Evolutionary conservation across 2,329 filamentous ascomycete species (phyloP).

Genomic region (Ophiobolus disseminans): DNA sequence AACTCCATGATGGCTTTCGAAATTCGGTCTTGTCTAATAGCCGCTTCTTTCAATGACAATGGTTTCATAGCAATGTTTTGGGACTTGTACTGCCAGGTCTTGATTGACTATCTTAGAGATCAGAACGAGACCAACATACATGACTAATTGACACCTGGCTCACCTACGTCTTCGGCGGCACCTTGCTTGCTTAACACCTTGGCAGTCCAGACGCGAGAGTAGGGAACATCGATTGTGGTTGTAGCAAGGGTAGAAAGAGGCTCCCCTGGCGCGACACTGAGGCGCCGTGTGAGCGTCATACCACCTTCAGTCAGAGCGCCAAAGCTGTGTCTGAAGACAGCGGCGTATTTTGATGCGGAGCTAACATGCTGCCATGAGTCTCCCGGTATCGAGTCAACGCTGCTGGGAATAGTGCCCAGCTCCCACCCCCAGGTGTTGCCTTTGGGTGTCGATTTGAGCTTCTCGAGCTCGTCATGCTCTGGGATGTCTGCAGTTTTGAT

Average conservation of each 20-base stretch:
- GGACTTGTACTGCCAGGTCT: too few relatives aligned
- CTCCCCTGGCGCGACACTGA: neutral
- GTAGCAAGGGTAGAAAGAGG: neutral
- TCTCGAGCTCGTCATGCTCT: constrained; percentile 1
- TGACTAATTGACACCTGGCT: too few relatives aligned
- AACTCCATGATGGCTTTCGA: too few relatives aligned
- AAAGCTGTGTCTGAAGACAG: constrained; percentile 56
- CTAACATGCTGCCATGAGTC: constrained; percentile 27
- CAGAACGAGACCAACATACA: too few relatives aligned
- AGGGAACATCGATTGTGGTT: constrained; percentile 1
- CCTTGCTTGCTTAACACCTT: too few relatives aligned
- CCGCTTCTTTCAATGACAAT: too few relatives aligned
- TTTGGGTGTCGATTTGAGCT: neutral
- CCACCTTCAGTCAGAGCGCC: constrained; percentile 69
- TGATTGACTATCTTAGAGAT: too few relatives aligned
- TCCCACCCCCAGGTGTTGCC: constrained; percentile 29
- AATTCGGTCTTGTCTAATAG: too few relatives aligned
- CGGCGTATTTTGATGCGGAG: constrained; percentile 16
- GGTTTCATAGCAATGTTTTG: too few relatives aligned
- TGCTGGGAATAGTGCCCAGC: constrained; percentile 55
- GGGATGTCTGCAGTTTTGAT: neutral
- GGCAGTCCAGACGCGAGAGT: constrained; percentile 1
- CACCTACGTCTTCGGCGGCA: too few relatives aligned
- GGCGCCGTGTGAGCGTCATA: constrained; percentile 28
- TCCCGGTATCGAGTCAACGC: constrained; percentile 47